These are phyloP conservation scores for Chaetomiaceae sp. DNA, from an alignment of 2,329 filamentous ascomycete genomes.

Conservation along the genomic window DNA sequence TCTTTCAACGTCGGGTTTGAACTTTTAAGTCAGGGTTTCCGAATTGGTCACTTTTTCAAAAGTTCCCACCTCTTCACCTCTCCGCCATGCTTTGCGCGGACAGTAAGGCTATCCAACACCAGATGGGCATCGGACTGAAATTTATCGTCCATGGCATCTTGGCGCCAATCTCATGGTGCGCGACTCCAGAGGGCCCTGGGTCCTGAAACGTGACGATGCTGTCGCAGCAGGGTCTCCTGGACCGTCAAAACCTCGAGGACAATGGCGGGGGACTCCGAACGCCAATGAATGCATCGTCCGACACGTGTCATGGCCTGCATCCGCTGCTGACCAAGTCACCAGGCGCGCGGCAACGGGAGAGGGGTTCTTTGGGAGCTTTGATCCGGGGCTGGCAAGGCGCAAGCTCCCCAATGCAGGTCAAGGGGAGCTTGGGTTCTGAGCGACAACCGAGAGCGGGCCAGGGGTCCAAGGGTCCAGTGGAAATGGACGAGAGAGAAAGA, in stretches of 20 bases:
- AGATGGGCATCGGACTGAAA: too few species aligned
- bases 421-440: too few species aligned
- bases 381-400: too few species aligned
- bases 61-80: background rate
- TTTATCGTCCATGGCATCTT: background rate
- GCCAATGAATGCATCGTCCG: background rate
- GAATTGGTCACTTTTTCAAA: too few species aligned
- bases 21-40: too few species aligned
- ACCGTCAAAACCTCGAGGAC: background rate
- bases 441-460: background rate
- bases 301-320: slow-evolving; percentile 11
- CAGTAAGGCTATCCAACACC: too few species aligned
- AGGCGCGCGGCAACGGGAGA: slow-evolving; percentile 15
- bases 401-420: too few species aligned
- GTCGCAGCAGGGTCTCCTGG: background rate
- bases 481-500: background rate
- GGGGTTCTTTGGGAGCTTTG: background rate
- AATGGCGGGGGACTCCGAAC: background rate
- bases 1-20: background rate
- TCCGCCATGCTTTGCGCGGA: too few species aligned
- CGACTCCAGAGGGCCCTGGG: background rate
- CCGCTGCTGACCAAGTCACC: background rate
- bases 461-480: background rate
- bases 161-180: background rate
- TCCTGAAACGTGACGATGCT: background rate